A percentile compares a stretch with the other conserved stretches of the same genome.
Conservation (phyloP, 331 rosid species). For the Malus hybrid region DNA sequence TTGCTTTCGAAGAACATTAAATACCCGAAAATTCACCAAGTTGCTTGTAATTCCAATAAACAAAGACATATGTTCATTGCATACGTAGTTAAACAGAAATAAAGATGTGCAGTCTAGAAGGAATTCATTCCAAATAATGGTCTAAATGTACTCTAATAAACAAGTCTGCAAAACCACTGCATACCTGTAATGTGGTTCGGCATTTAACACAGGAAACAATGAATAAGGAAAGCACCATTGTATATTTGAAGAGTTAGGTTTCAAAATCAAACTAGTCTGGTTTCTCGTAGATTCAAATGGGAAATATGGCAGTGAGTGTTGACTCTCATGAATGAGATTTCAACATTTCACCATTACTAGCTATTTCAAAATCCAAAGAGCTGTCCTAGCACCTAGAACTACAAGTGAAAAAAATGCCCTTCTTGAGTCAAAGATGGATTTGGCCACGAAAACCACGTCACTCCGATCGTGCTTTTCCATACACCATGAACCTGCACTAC, state of each 20-base stretch:
- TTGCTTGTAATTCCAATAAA: conserved; percentile 19
- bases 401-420: background rate
- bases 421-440: background rate
- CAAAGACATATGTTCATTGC: no score
- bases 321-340: background rate
- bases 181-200: background rate
- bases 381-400: background rate
- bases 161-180: background rate
- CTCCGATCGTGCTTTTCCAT: background rate
- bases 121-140: background rate
- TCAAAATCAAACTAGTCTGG: background rate
- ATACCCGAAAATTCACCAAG: conserved; percentile 42
- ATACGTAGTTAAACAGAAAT: background rate
- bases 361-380: background rate
- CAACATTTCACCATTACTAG: background rate
- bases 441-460: background rate
- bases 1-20: conserved; percentile 67
- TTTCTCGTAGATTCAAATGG: background rate
- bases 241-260: background rate
- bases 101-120: background rate
- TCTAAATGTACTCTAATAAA: background rate
- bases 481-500: background rate
- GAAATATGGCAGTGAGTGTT: no score
- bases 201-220: background rate
- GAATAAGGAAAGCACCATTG: no score